These are phyloP conservation scores for Prunus mume DNA, from an alignment of 306 rosid genomes.

Conservation along the genomic window DNA sequence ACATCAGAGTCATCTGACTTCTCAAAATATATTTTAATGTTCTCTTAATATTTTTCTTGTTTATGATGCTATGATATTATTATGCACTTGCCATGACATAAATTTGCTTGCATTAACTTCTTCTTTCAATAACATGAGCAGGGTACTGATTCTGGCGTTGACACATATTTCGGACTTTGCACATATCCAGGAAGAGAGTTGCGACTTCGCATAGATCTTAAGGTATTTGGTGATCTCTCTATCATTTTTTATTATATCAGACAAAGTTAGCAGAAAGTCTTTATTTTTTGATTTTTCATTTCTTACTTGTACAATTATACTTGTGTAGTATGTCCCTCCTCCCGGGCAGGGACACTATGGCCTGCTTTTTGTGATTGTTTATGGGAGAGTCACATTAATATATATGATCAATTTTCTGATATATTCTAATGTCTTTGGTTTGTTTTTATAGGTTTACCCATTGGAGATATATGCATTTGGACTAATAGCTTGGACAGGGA, in stretches of 20 bases:
- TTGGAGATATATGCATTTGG: conserved; percentile 85
- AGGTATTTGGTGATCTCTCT: conserved; percentile 39
- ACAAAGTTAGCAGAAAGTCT: neutral
- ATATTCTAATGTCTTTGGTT: neutral
- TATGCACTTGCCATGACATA: neutral
- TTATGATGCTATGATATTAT: neutral
- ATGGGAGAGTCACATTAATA: neutral
- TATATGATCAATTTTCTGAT: neutral
- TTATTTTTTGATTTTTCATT: neutral
- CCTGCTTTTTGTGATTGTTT: neutral
- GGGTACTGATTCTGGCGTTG: conserved; percentile 87
- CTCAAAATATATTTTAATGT: neutral
- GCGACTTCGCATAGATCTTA: conserved; percentile 84
- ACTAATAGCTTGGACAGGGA: conserved; percentile 87
- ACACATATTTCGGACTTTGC: conserved; percentile 91
- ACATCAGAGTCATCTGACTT: neutral
- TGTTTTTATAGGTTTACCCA: conserved; percentile 67
- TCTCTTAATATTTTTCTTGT: neutral
- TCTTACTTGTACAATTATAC: neutral
- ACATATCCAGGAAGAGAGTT: conserved; percentile 84
- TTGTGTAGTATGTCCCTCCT: neutral
- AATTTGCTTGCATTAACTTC: conserved; percentile 1
- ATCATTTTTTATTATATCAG: neutral
- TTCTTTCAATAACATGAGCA: conserved; percentile 31
- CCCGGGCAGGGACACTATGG: neutral